A percentile compares a stretch with the other conserved stretches of the same genome.
Evolutionary conservation across 2,329 filamentous ascomycete genomes (phyloP).

Genomic region (Trichoderma sp.): DNA sequence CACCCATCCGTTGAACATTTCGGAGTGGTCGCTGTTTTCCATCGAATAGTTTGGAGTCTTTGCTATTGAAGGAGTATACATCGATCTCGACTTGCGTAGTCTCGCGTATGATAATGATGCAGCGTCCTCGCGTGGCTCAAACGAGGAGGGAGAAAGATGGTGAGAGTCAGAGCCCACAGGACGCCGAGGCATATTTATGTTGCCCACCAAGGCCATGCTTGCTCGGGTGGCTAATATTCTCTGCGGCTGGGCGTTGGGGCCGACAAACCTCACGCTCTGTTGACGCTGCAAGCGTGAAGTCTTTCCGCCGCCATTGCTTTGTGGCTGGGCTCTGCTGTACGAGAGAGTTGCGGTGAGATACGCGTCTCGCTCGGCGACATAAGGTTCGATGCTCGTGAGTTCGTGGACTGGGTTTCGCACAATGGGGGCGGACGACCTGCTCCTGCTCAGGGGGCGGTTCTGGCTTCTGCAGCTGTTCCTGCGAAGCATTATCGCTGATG

Average conservation of each 20-base stretch:
- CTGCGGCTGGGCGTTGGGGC: constrained; percentile 32
- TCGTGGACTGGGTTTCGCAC: constrained; percentile 38
- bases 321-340: constrained; percentile 53
- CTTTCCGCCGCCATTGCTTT: constrained; percentile 34
- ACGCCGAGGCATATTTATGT: not conserved
- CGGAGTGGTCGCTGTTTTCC: constrained; percentile 17
- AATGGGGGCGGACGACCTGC: constrained; percentile 54
- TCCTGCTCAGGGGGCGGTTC: constrained; percentile 45
- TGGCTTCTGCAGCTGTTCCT: constrained; percentile 48
- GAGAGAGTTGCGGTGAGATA: constrained; percentile 61
- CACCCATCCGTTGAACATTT: constrained; percentile 18
- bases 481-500: constrained; percentile 44
- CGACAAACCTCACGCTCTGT: constrained; percentile 57
- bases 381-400: constrained; percentile 50
- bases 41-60: constrained; percentile 20
- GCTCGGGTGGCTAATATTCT: constrained; percentile 33
- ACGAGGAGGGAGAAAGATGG: constrained; percentile 41
- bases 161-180: constrained; percentile 25
- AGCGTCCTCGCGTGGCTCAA: constrained; percentile 48
- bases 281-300: constrained; percentile 38
- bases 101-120: constrained; percentile 48
- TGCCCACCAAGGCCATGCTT: constrained; percentile 24
- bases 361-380: constrained; percentile 56
- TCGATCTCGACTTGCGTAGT: constrained; percentile 55
- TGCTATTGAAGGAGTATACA: constrained; percentile 42